Evolutionary conservation across 1,284 basidiomycete genomes (phyloP).

Genomic region (Puccinia triticina): DNA sequence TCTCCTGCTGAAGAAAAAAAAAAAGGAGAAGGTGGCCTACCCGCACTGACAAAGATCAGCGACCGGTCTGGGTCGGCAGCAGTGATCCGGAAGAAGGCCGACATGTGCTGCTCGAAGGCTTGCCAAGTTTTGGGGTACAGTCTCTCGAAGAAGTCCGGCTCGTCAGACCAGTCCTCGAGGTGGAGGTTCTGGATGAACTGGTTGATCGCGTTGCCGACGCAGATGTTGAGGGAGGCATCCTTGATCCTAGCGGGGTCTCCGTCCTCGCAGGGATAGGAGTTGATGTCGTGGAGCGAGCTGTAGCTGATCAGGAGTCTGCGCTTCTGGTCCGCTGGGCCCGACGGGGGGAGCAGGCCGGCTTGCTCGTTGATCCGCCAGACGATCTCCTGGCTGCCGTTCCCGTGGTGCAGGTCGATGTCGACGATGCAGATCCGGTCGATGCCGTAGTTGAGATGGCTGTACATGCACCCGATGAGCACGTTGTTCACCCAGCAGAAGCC

Average conservation of each 20-base stretch:
- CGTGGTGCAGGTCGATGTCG: slow-evolving; percentile 60
- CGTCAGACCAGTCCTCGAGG: slow-evolving; percentile 29
- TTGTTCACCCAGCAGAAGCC: slow-evolving; percentile 62
- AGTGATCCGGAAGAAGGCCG: slow-evolving; percentile 20
- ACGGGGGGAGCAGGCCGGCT: neutral
- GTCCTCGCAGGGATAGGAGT: slow-evolving; percentile 60
- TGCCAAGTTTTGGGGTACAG: slow-evolving; percentile 29
- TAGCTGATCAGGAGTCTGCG: slow-evolving; percentile 57
- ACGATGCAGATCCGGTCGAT: slow-evolving; percentile 59
- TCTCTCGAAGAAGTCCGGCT: slow-evolving; percentile 52
- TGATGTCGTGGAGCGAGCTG: slow-evolving; percentile 60
- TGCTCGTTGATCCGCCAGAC: slow-evolving; percentile 59
- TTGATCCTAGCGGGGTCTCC: slow-evolving; percentile 58
- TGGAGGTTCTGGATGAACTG: slow-evolving; percentile 61
- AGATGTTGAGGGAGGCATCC: slow-evolving; percentile 57
- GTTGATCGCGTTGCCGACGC: slow-evolving; percentile 55
- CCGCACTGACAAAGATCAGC: slow-evolving; percentile 49
- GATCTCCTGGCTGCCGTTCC: slow-evolving; percentile 59
- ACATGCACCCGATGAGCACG: slow-evolving; percentile 58
- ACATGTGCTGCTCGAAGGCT: slow-evolving; percentile 15
- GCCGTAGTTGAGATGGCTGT: slow-evolving; percentile 57
- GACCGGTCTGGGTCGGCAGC: neutral
- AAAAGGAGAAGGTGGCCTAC: slow-evolving; percentile 48
- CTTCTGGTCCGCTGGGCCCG: neutral
- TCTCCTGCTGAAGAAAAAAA: slow-evolving; percentile 24